phyloP scores from a whole-genome alignment of 1,139 yeast species.

The Yamadazyma epiphylla region DNA sequence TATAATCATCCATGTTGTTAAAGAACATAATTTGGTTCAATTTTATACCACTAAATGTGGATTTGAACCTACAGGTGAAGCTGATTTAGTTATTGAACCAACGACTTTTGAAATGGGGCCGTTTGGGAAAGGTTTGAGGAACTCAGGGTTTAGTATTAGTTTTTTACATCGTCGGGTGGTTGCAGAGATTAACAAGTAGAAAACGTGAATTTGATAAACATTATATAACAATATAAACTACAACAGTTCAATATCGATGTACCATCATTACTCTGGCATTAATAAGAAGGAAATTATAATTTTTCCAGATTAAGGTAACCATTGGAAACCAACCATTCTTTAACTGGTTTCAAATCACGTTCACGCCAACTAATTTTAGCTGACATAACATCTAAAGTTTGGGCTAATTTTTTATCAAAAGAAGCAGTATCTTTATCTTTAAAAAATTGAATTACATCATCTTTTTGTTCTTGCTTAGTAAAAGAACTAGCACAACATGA shows the following conservation, averaged over 20 bases:
- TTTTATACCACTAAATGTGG: constrained; percentile 43
- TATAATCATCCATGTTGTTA: constrained; percentile 4
- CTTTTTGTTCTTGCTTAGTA: constrained; percentile 56
- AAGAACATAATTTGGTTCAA: constrained; percentile 46
- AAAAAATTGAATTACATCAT: constrained; percentile 59
- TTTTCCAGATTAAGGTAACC: no score
- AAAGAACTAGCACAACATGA: constrained; percentile 60
- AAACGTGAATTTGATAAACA: no score
- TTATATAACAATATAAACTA: no score
- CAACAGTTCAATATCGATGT: no score
- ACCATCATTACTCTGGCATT: no score
- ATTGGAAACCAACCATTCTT: constrained; percentile 49
- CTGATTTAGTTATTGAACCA: constrained; percentile 15
- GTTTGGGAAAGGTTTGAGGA: no score
- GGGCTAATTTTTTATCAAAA: constrained; percentile 69
- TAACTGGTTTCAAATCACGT: constrained; percentile 56
- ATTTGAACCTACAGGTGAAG: constrained; percentile 20
- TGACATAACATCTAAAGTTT: constrained; percentile 62
- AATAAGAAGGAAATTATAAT: no score
- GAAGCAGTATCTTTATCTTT: constrained; percentile 62
- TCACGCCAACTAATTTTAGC: constrained; percentile 63
- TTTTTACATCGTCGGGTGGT: no score
- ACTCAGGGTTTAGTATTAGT: constrained; percentile 11
- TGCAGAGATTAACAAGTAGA: no score
- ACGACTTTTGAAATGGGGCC: constrained; percentile 7